Conservation (phyloP, 192 early-diverging fungal genomes). For the Gaertneriomyces sp. region DNA sequence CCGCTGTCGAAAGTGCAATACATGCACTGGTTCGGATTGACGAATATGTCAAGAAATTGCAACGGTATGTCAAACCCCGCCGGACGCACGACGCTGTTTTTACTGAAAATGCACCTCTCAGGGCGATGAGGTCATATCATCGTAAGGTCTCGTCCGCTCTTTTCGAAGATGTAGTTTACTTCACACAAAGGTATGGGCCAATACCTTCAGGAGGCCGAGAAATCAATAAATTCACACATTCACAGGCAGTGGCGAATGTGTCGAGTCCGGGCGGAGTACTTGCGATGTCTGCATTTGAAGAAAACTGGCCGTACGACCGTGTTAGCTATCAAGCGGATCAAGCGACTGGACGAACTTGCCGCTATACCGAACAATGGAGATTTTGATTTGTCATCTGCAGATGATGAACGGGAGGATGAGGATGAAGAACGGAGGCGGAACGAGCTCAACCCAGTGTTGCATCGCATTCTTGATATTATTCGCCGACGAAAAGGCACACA, state of each 20-base stretch:
- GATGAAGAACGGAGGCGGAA: neutral
- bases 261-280: conserved; percentile 9
- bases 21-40: neutral
- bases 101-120: neutral
- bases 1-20: neutral
- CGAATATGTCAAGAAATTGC: neutral
- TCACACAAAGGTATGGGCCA: neutral
- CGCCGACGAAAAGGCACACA: neutral
- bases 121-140: neutral
- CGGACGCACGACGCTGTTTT: too few species aligned
- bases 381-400: neutral
- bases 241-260: conserved; percentile 5
- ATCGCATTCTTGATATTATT: conserved; percentile 9
- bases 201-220: neutral
- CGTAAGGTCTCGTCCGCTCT: neutral
- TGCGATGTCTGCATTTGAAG: conserved; percentile 12
- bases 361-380: conserved; percentile 10
- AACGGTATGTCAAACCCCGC: neutral
- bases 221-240: neutral
- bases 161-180: neutral
- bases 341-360: conserved; percentile 22
- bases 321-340: conserved; percentile 14
- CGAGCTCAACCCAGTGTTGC: conserved; percentile 13
- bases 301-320: neutral
- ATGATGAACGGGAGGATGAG: neutral